Base-by-base conservation (phyloP, 1,284 basidiomycete genomes). In the Mycena sp. region DNA sequence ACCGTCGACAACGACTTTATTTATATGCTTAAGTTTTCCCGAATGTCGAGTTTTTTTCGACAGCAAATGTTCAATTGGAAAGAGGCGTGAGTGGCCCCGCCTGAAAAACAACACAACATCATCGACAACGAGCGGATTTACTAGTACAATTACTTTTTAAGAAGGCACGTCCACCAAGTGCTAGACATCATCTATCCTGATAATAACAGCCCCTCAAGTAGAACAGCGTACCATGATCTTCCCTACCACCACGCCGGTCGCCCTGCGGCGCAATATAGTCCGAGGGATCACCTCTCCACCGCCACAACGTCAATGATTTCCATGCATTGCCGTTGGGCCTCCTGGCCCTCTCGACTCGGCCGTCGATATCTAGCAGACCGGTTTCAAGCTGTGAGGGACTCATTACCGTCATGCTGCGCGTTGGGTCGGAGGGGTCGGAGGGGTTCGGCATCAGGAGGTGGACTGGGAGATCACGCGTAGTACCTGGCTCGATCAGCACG, bases 271-370 rank as follows among this genome's bases (percentile, higher is more conserved):
- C 52, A 30, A 67, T 63, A 32, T 73, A 72, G 7, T 72, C 71
- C 14, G 60, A 48, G 40, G 75, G 73, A 38, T 67, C 69, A 10
- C 72, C 74, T 40, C 76, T 65, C 80, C 81, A 83, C 12, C 85
- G 71, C 81, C 82, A 87, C 3, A 87, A 75, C 3, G 80, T 81
- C 65, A 87, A 76, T 11, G 71, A 69, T 70, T 87, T 87, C 84
- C 85, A 87, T 2, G 84, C 83, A 67, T 84, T 84, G 5, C 81
- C 80, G 64, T 81, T 77, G 4, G 81, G 78, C 40, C 78, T 67
- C 64, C 72, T 78, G 37, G 68, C 65, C 67, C 69, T 77, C 25
- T 75, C 79, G 1, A 86, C 74, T 2, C 83, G 78, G 0, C 81
- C 83, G 59, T 87, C 84, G 0, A 80, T 72, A 54, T 87, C 85